These are phyloP conservation scores for Pestalotiopsis sp. DNA, from an alignment of 2,329 filamentous ascomycete species.

Conservation along the genomic window DNA sequence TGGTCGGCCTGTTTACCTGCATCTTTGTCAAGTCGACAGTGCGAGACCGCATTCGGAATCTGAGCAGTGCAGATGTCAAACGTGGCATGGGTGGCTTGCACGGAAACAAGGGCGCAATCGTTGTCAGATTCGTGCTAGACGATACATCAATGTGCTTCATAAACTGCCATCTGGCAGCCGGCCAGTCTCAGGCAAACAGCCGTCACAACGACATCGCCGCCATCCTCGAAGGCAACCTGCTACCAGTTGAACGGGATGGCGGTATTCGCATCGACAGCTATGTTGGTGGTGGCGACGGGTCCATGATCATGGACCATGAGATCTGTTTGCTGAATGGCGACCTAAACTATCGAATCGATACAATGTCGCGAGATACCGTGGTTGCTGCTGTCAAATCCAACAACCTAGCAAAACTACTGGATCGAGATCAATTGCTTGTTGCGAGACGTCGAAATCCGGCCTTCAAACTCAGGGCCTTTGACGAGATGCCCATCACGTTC, in stretches of 20 bases:
- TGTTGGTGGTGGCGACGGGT: slow-evolving; percentile 89
- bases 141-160: slow-evolving; percentile 94
- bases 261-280: slow-evolving; percentile 75
- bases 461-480: slow-evolving; percentile 86
- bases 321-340: slow-evolving; percentile 97
- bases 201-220: slow-evolving; percentile 91
- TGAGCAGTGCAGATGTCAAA: slow-evolving; percentile 85
- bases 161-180: slow-evolving; percentile 95
- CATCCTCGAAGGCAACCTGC: slow-evolving; percentile 78
- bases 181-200: slow-evolving; percentile 85
- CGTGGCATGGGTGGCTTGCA: slow-evolving; percentile 94
- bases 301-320: slow-evolving; percentile 94
- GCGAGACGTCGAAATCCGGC: slow-evolving; percentile 87
- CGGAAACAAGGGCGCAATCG: slow-evolving; percentile 93
- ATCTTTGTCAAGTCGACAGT: slow-evolving; percentile 88
- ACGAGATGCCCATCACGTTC: slow-evolving; percentile 89
- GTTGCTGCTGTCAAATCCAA: slow-evolving; percentile 80
- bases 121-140: slow-evolving; percentile 90
- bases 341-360: slow-evolving; percentile 97
- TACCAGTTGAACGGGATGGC: slow-evolving; percentile 74
- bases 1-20: slow-evolving; percentile 95
- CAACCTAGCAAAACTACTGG: slow-evolving; percentile 83
- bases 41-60: slow-evolving; percentile 73
- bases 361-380: slow-evolving; percentile 92
- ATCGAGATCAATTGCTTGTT: slow-evolving; percentile 90